These are phyloP conservation scores for Eimeria tenella DNA, from an alignment of 169 alveolate genomes.

Conservation along the genomic window DNA sequence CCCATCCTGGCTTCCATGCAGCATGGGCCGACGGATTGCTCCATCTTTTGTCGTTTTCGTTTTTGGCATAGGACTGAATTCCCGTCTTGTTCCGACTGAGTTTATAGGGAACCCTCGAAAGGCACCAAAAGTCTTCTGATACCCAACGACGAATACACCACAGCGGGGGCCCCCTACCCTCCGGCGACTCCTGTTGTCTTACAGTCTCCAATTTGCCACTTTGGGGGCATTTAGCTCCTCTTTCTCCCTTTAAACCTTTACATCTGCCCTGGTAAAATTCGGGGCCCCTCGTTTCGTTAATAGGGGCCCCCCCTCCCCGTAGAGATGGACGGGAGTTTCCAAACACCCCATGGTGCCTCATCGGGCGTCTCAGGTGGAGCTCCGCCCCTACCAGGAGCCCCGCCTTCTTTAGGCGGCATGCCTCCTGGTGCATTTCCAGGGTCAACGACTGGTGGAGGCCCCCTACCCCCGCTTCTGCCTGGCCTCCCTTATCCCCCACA, in stretches of 20 bases:
- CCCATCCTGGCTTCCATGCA: too few relatives aligned
- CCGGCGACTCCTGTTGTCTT: constrained; percentile 28
- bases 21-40: too few relatives aligned
- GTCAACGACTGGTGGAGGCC: constrained; percentile 39
- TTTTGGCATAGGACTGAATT: too few relatives aligned
- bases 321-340: constrained; percentile 66
- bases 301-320: constrained; percentile 50
- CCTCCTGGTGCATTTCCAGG: constrained; percentile 53
- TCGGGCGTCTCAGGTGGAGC: constrained; percentile 63
- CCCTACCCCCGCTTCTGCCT: constrained; percentile 57
- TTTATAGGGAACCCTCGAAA: too few relatives aligned
- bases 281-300: constrained; percentile 51
- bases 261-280: neutral
- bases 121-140: too few relatives aligned
- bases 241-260: neutral
- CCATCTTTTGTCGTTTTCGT: too few relatives aligned
- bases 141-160: too few relatives aligned
- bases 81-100: too few relatives aligned
- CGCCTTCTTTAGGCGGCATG: constrained; percentile 42
- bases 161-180: neutral
- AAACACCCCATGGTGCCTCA: constrained; percentile 55
- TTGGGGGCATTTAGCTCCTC: constrained; percentile 26
- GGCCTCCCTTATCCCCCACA: constrained; percentile 59
- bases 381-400: constrained; percentile 45
- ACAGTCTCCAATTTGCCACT: constrained; percentile 46